These are phyloP conservation scores for Neocallimastix lanati DNA, from an alignment of 192 early-diverging fungal genomes.

Conservation along the genomic window DNA sequence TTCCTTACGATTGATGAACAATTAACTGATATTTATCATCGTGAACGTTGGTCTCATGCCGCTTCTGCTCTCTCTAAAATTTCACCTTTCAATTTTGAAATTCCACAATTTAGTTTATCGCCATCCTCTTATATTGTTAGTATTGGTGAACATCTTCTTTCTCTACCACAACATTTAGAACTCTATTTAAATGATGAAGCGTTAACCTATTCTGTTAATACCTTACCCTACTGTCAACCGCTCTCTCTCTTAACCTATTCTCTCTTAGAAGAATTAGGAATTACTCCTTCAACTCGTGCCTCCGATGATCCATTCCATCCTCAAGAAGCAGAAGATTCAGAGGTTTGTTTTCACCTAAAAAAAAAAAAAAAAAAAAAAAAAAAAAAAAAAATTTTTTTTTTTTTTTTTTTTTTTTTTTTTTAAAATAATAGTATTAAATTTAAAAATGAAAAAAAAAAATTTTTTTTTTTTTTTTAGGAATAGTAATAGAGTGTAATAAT, in stretches of 20 bases:
- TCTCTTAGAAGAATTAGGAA: not conserved
- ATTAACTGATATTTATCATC: constrained; percentile 14
- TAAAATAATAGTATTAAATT: no score
- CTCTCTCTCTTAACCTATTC: not conserved
- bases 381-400: no score
- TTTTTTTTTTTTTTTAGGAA: no score
- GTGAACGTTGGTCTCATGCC: constrained; percentile 17
- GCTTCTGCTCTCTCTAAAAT: constrained; percentile 1
- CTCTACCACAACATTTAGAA: constrained; percentile 49
- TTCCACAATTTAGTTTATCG: constrained; percentile 42
- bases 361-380: no score
- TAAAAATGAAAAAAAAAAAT: no score
- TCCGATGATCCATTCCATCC: constrained; percentile 5
- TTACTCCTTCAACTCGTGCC: not conserved
- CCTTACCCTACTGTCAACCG: constrained; percentile 17
- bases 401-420: no score
- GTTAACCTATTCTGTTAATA: constrained; percentile 19
- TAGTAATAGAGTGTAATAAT: no score
- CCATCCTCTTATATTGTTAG: constrained; percentile 48
- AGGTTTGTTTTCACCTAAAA: no score
- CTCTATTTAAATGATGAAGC: constrained; percentile 32
- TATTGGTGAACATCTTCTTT: constrained; percentile 45
- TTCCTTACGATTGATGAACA: constrained; percentile 27
- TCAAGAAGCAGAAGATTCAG: constrained; percentile 5
- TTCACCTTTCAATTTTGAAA: constrained; percentile 10